phyloP scores from a whole-genome alignment of 108 stramenopile genomes.

The Aurantiochytrium sp. region DNA sequence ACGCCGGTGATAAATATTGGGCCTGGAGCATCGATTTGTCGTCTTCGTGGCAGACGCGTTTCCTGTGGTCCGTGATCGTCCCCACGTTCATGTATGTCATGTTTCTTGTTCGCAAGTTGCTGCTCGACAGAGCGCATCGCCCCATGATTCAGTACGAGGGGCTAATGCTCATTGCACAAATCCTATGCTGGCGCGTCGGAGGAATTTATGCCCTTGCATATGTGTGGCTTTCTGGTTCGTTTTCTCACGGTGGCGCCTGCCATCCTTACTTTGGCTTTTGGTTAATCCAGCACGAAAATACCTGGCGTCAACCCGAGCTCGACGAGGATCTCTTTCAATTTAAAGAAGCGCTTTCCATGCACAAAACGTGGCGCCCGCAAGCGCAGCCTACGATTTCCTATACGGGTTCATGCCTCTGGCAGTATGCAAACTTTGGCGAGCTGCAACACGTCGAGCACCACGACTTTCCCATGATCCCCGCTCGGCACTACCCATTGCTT shows the following conservation, averaged over 20 bases:
- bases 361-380: neutral
- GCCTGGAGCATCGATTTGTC: neutral
- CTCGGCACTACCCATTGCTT: slow-evolving; percentile 67
- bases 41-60: neutral
- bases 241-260: neutral
- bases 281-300: neutral
- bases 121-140: neutral
- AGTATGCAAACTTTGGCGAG: neutral
- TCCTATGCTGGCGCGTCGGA: neutral
- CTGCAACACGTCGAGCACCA: slow-evolving; percentile 67
- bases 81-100: neutral
- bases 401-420: neutral
- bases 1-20: neutral
- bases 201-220: neutral
- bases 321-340: neutral
- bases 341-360: neutral
- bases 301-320: neutral
- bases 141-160: neutral
- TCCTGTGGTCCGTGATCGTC: neutral
- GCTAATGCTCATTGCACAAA: neutral
- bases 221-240: neutral
- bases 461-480: slow-evolving; percentile 77
- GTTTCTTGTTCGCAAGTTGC: neutral
- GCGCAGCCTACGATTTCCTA: neutral
- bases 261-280: slow-evolving; percentile 17